phyloP scores from a whole-genome alignment of 495 filamentous ascomycete species.

The Apiosordaria backusii region DNA sequence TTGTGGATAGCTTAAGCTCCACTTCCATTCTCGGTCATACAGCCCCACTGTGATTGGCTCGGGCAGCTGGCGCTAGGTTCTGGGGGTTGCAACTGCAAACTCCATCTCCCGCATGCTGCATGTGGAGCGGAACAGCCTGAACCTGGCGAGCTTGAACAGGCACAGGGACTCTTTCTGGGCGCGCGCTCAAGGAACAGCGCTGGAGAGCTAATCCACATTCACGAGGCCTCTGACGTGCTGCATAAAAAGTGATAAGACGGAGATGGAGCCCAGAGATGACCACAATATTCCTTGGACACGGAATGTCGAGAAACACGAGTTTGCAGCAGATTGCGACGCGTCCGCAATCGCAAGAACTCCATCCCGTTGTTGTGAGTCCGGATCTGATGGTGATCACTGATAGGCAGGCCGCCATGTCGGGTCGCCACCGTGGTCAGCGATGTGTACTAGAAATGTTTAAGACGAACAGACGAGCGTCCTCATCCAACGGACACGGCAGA shows the following conservation, averaged over 20 bases:
- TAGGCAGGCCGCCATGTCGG: conserved; percentile 1
- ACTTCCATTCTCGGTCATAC: conserved; percentile 17
- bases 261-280: background rate
- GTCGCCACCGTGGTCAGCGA: background rate
- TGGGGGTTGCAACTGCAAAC: conserved; percentile 6
- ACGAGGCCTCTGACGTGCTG: conserved; percentile 5
- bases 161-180: background rate
- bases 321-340: background rate
- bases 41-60: conserved; percentile 18
- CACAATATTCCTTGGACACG: background rate
- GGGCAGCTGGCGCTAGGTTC: conserved; percentile 3
- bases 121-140: background rate
- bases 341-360: background rate
- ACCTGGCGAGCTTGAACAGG: background rate
- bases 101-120: conserved; percentile 9
- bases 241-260: background rate
- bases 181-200: background rate
- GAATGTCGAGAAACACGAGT: too few relatives aligned
- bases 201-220: background rate
- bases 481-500: background rate
- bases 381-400: background rate
- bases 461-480: background rate
- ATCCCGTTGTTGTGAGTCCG: background rate
- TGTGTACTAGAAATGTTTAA: background rate
- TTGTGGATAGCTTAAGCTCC: conserved; percentile 9